Base-by-base conservation (phyloP, 108 stramenopile species). In the Aureococcus anophagefferens region DNA sequence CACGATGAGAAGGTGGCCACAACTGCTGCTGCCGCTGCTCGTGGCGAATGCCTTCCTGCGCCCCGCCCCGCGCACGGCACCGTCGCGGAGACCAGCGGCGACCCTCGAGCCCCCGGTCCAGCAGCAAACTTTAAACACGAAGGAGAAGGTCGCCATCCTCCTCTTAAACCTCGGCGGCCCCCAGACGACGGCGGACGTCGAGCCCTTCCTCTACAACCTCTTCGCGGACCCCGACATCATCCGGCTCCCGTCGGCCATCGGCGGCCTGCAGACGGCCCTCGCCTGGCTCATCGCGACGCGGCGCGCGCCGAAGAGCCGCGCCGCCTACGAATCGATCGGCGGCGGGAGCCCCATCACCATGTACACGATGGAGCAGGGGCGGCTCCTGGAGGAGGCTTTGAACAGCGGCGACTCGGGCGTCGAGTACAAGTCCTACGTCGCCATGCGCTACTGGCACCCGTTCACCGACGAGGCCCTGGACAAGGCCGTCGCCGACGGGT, bases 221-320 rank as follows among this genome's bases (percentile, higher is more conserved):
- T 98, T 98, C 80, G 92, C 94, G 44, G 95, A 98, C 78, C 95
- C 95, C 28, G 97, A 98, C 75, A 98, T 98, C 74, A 98, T 98
- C 73, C 93, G 95, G 33, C 81, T 95, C 21, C 94, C 94, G 5
- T 72, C 80, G 15, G 76, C 85, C 51, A 81, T 95, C 46, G 71
- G 90, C 29, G 86, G 88, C 9, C 82, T 95, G 30, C 94, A 95
- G 77, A 81, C 73, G 35, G 65, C 84, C n/a, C 87, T 95, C 74
- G 94, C 94, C 37, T 72, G 73, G 32, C 73, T 93, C 28, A 92
- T 96, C 63, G 87, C 94, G 65, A 91, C 93, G 71, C 81, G 89
- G 62, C 83, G 97, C 28, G 94, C 97, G 14, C 94, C 94, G 16
- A 93, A 98, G 80, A 89, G 88, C 68, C 86, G 87, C 35, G 92